Percentiles rank a stretch among this genome's conserved stretches.
These are phyloP conservation scores for Verbascum thapsus DNA, from an alignment of 257 asterid species.

Conservation along the genomic window DNA sequence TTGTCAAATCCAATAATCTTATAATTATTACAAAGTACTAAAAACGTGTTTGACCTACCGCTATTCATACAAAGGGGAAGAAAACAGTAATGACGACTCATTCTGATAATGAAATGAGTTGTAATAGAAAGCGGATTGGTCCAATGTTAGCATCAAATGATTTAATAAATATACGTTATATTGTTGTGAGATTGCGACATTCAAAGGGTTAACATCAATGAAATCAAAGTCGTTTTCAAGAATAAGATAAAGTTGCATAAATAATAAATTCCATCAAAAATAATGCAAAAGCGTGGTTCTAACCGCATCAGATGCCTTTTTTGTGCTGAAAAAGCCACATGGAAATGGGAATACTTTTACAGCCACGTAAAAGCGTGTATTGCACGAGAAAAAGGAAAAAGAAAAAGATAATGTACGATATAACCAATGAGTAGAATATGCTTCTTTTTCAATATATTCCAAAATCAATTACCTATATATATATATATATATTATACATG, in stretches of 20 bases:
- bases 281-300: conserved; percentile 31
- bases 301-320: conserved; percentile 29
- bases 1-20: background rate
- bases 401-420: too few species aligned
- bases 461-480: too few species aligned
- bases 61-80: background rate
- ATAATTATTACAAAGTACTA: background rate
- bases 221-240: conserved; percentile 24
- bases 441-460: too few species aligned
- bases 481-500: too few species aligned
- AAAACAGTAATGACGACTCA: background rate
- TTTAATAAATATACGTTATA: background rate
- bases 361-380: conserved; percentile 13
- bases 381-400: background rate
- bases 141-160: conserved; percentile 22
- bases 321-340: conserved; percentile 15
- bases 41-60: conserved; percentile 12
- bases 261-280: background rate
- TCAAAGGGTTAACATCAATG: conserved; percentile 19
- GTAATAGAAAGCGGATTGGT: conserved; percentile 9
- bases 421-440: too few species aligned
- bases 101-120: background rate
- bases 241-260: conserved; percentile 15
- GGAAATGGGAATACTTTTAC: background rate
- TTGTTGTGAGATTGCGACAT: conserved; percentile 20